A percentile compares a stretch with the other conserved stretches of the same genome.
phyloP scores from a whole-genome alignment of 331 rosid genomes.

The Rosa hybrid region DNA sequence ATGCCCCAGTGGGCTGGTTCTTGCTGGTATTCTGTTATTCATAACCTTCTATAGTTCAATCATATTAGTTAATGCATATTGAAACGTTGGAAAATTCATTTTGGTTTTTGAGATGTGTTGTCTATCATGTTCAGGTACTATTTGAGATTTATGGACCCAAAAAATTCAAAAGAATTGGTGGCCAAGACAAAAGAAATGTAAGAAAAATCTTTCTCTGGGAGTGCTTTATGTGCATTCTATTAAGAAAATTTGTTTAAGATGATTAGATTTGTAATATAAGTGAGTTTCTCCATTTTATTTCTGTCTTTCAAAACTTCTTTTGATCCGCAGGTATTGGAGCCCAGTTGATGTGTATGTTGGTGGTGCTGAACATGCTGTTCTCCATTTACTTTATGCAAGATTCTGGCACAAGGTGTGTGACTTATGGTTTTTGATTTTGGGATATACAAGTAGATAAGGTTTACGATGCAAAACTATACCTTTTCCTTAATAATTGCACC shows the following conservation, averaged over 20 bases:
- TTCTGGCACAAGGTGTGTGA: slow-evolving; percentile 97
- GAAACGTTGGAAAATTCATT: neutral
- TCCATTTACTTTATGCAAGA: slow-evolving; percentile 93
- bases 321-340: slow-evolving; percentile 79
- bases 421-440: slow-evolving; percentile 21
- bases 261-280: neutral
- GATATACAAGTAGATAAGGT: slow-evolving; percentile 4
- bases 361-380: slow-evolving; percentile 99
- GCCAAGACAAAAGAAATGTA: slow-evolving; percentile 75
- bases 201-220: slow-evolving; percentile 11
- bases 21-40: slow-evolving; percentile 68
- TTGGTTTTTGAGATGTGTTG: neutral
- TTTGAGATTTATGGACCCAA: slow-evolving; percentile 96
- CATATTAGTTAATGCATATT: slow-evolving; percentile 4
- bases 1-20: slow-evolving; percentile 99
- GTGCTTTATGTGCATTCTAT: slow-evolving; percentile 16
- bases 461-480: neutral
- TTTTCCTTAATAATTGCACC: neutral
- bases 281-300: neutral
- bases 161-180: slow-evolving; percentile 72
- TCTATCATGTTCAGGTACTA: slow-evolving; percentile 68
- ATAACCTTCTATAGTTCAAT: slow-evolving; percentile 15
- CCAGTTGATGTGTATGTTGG: slow-evolving; percentile 98
- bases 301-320: slow-evolving; percentile 15
- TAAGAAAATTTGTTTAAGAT: neutral